phyloP scores from a whole-genome alignment of 805 yeast genomes.

The Yarrowia alimentaria region DNA sequence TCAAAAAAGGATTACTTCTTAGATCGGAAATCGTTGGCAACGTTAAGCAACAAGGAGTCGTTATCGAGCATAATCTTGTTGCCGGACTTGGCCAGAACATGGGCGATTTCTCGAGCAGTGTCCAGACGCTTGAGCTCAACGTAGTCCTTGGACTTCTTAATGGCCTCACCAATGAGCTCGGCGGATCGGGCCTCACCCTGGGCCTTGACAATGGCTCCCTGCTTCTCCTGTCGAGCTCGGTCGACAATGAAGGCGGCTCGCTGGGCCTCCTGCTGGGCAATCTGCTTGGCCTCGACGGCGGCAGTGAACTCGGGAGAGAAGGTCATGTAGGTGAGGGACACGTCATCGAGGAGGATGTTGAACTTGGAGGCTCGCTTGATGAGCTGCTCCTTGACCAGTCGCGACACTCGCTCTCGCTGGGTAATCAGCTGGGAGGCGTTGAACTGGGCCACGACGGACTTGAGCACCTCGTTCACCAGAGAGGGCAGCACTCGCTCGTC shows the following conservation, averaged over 20 bases:
- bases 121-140: conserved; percentile 95
- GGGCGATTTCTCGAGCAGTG: conserved; percentile 94
- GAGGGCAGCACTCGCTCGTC: conserved; percentile 97
- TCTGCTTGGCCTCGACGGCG: conserved; percentile 98
- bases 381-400: conserved; percentile 85
- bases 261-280: conserved; percentile 99
- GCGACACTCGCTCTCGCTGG: conserved; percentile 95
- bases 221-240: conserved; percentile 96
- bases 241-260: conserved; percentile 97
- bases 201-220: conserved; percentile 93
- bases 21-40: conserved; percentile 71
- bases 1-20: too few relatives aligned
- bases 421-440: conserved; percentile 97
- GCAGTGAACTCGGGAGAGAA: conserved; percentile 96
- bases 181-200: conserved; percentile 99
- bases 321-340: conserved; percentile 93
- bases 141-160: conserved; percentile 92
- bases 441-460: conserved; percentile 96
- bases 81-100: conserved; percentile 79
- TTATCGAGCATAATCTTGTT: conserved; percentile 89
- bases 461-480: conserved; percentile 93
- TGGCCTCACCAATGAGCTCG: conserved; percentile 97
- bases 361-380: conserved; percentile 89
- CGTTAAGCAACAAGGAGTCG: conserved; percentile 86
- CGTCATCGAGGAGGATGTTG: conserved; percentile 88